Base-by-base conservation (phyloP, 257 asterid genomes). In the Plantago major region DNA sequence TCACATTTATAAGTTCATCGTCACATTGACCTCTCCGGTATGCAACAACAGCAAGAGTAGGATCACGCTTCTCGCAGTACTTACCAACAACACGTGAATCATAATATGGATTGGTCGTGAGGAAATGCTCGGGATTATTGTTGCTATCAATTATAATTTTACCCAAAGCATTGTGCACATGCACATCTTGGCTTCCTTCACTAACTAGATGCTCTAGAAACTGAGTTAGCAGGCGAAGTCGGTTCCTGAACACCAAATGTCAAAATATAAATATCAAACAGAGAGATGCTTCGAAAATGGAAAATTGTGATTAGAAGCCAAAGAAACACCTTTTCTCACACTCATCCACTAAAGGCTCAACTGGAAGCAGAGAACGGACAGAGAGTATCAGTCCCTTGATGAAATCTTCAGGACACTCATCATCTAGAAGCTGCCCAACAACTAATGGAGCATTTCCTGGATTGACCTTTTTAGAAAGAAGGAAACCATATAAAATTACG, bases 171-270 rank as follows among this genome's bases (percentile, higher is more conserved):
- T 93, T 93, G 84, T 93, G 99, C 42, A 93, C 99, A 65, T 93
- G 99, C 47, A 93, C 99, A 75, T 93, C 99, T 74, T 93, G 97
- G 78, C 97, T 89, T 74, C 99, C 99, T 78, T 93, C 99, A 55
- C 96, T 89, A 86, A 93, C 99, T 72, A 93, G 99, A 81, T 89
- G 97, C 90, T 93, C 99, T 90, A 93, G 70, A 69, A 93, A 93
- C 60, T 93, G 99, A 63, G 99, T 89, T 64, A 93, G 95, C 51
- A 93, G 78, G 53, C 99, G 99, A 69, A 93, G 96, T 42, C 97
- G 97, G 67, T 93, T 93, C 93, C 99, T 93, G 82, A 67, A 69
- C 37, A 50, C 50, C 71, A 67, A 16, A 45, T n/a, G 54, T 18
- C 74, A 74, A 62, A n/a, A 64, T 50, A 64, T 72, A 64, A 42